Base-by-base conservation (phyloP, 495 filamentous ascomycete genomes). In the Daldinia vernicosa region DNA sequence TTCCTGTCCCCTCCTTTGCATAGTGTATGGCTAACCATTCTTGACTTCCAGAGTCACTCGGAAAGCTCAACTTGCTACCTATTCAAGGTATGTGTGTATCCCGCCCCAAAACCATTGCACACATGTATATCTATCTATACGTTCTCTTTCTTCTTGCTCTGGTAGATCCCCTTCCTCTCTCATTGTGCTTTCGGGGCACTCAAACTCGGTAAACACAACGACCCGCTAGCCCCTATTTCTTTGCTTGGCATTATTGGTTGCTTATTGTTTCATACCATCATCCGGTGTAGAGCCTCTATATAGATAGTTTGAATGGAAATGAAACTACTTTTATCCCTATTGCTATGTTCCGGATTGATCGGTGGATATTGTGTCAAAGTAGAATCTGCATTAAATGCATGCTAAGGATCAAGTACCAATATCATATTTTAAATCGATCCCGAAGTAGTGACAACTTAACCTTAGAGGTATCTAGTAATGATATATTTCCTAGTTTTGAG, bases 1-100 rank as follows among this genome's bases (percentile, higher is more conserved):
- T 33, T 43, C 52, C 45, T 37, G 11, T 39, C 27, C 64, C 57
- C 65, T 22, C 11, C 6, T 56, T 51, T 43, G 19, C 35, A 47
- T 30, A 52, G 60, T 66, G 70, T 73, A 66, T 66, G 62, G 70
- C 70, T 73, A 73, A 73, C 70, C n/a, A 60, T 60, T 60, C 40
- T 62, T 56, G 51, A 50, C 61, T 66, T 66, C 66, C 61, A 69
- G 57, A 65, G 61, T 65, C 58, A 51, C 32, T 19, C 53, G 43
- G 30, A 52, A 11, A 63, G 51, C 12, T 43, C 40, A 19, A 30
- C 11, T 52, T 54, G 11, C 27, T 15, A 24, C 39, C 27, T 15
- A 24, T 51, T 40, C 15, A 5, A 72, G 70, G 70, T 72, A 72
- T 72, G 64, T 72, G 52, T 51, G 43, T 30, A 47, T 50, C 35